Base-by-base conservation (phyloP, 148 eudicot genomes). In the Beta vulgaris region DNA sequence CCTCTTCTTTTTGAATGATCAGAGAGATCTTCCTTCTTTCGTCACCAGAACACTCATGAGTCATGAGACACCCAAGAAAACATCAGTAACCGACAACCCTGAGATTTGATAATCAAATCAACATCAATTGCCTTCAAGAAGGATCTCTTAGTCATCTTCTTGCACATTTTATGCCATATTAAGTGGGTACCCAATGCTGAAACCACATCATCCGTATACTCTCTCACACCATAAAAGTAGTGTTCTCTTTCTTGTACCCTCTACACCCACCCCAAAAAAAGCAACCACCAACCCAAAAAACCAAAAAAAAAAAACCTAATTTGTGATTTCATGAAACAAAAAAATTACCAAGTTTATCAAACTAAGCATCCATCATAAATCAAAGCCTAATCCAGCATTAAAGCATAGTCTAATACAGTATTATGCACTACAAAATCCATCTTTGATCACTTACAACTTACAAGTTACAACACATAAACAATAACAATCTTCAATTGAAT, bases 391-490 rank as follows among this genome's bases (percentile, higher is more conserved):
- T 53, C 32, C 57, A 59, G 6, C 62, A 48, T 39, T n/a, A 34
- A 36, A 68, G 21, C 9, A 75, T 18, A 61, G 39, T 28, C 35
- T 73, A 63, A 74, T 69, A 13, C 59, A n/a, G n/a, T n/a, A n/a
- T n/a, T n/a, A 46, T 68, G 77, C 73, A 72, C 39, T 61, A 42
- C 44, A 73, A 18, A 37, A 67, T 55, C 73, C 67, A 48, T 23
- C 48, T 35, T 48, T 69, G 6, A 77, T 4, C 21, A 71, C 1
- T 35, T 10, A 48, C 58, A 77, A 14, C 63, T 71, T 49, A 58
- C 25, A 57, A 36, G 59, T 26, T 19, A 65, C 25, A 11, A 21
- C 7, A 46, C 11, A 46, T 10, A 46, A 3, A 55, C 6, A n/a
- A n/a, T 4, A 77, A 70, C 46, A 46, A 77, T 32, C 25, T 23